Evolutionary conservation across 805 yeast species (phyloP), one percentile per base, ranked within the genome.

Genomic region (Metschnikowia colocasiae): DNA sequence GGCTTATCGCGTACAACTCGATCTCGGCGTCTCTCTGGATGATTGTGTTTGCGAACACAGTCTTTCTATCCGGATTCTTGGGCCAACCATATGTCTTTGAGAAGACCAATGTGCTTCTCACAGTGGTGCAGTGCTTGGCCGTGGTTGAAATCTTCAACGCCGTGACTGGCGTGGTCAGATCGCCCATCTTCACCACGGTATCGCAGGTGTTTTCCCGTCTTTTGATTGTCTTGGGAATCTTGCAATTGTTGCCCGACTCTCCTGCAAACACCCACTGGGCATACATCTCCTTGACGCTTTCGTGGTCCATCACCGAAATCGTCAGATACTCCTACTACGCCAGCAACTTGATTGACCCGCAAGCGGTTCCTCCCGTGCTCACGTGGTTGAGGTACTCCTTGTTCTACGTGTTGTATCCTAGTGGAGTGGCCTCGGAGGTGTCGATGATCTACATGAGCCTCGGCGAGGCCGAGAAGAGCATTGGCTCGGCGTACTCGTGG

Each of bases 251-350:
- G 53, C 97, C 98, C 7, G 60, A 78, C 16, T 77, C 87, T 0
- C 85, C 85, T 16, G 89, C 89, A 25, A 74, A 77, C 55, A 45
- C 56, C 55, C 75, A 74, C 54, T 73, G 81, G 79, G 74, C 79
- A 13, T 91, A 85, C 64, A 66, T 82, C 47, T 72, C 92, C 1
- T 76, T 92, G 63, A 74, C 82, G 40, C 56, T 81, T 37, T 90
- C 97, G 10, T 94, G 99, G 99, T 81, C 94, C n/a, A 58, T 87
- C 45, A 88, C 98, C n/a, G 99, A 94, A 67, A 76, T 88, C 38
- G 83, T 91, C 48, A 78, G 99, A 63, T 94, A 94, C 68, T 78
- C 88, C 36, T 94, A 81, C 70, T 95, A 94, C 62, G 91, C 95
- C 6, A 75, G 84, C 46, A 82, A 82, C 55, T 66, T 86, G 51